Evolutionary conservation across 1,284 basidiomycete genomes (phyloP), one percentile per base, ranked within the genome.

Genomic region (Schizophyllum commune): DNA sequence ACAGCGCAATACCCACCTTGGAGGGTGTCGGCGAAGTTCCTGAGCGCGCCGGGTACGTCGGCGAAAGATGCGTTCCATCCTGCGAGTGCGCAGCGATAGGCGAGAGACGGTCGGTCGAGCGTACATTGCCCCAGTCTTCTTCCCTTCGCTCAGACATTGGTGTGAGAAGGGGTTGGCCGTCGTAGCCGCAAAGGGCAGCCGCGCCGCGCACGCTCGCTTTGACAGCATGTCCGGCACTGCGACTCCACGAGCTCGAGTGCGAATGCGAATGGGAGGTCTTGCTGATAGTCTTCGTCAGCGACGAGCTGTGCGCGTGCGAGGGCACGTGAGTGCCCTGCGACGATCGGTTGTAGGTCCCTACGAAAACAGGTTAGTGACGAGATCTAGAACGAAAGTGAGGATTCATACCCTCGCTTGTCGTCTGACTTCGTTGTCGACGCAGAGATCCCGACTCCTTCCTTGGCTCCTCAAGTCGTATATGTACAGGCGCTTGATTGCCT

Each of bases 1-100:
- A 83, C 20, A 91, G 70, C 5, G 89, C 89, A 60, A 91, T 83
- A 2, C 88, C 89, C 7, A 89, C 77, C 22, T 72, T 73, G 60
- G 77, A 74, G 17, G 65, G 65, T 9, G 58, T 58, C 3, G 68
- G 63, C 13, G 69, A 69, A 5, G 60, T 53, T 51, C 27, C 53
- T 3, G 19, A 21, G 3, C 53, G 20, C 3, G 27, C 13, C 19
- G 53, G 53, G 15, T 55, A 19, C 19, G 53, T 55, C 27, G 20
- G 53, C 19, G 53, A 55, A 11, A 11, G 20, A 52, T 52, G 15
- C 15, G 7, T 20, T 2, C 51, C 20, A 33, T 32, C 52, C 17
- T 19, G 52, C 58, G 11, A 21, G 52, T 32, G 9, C 20, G 21
- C 54, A 53, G 56, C 33, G 59, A 34, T 51, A 34, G 55, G n/a